Conservation (phyloP, 768 basidiomycete genomes). For the Artomyces pyxidatus region DNA sequence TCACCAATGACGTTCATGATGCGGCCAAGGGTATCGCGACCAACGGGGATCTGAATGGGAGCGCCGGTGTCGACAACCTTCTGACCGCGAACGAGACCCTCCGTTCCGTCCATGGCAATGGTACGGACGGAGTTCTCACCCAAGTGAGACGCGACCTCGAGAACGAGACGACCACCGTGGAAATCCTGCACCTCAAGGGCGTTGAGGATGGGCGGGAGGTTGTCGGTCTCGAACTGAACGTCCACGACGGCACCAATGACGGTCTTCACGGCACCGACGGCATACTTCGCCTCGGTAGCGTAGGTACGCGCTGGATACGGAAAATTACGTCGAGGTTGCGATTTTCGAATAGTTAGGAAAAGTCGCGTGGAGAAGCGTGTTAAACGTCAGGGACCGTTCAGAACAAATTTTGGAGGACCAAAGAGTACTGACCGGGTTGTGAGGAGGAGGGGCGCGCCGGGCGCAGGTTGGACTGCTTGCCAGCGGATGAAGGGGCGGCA, state of each 20-base stretch:
- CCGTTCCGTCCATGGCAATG: conserved; percentile 99
- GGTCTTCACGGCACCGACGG: conserved; percentile 83
- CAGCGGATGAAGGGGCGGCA: conserved; percentile 36
- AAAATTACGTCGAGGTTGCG: conserved; percentile 19
- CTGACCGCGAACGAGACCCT: conserved; percentile 98
- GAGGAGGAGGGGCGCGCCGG: conserved; percentile 40
- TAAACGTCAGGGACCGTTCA: background rate
- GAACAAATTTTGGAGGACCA: background rate
- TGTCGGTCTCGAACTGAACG: conserved; percentile 93
- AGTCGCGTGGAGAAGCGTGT: conserved; percentile 3
- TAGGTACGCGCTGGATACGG: conserved; percentile 66
- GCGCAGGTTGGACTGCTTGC: conserved; percentile 40
- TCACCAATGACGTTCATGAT: conserved; percentile 99
- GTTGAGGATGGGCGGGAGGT: conserved; percentile 96
- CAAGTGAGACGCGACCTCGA: conserved; percentile 96
- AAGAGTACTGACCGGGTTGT: conserved; percentile 40
- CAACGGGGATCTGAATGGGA: conserved; percentile 96
- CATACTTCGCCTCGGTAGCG: conserved; percentile 79
- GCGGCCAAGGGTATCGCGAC: conserved; percentile 88
- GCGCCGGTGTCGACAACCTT: conserved; percentile 95
- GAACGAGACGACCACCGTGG: conserved; percentile 92
- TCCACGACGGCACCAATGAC: conserved; percentile 99
- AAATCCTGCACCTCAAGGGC: conserved; percentile 97
- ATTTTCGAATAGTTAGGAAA: conserved; percentile 13
- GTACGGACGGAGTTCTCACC: conserved; percentile 99